Evolutionary conservation across 768 basidiomycete genomes (phyloP), one percentile per base, ranked within the genome.

Genomic region (Psilocybe sp.): DNA sequence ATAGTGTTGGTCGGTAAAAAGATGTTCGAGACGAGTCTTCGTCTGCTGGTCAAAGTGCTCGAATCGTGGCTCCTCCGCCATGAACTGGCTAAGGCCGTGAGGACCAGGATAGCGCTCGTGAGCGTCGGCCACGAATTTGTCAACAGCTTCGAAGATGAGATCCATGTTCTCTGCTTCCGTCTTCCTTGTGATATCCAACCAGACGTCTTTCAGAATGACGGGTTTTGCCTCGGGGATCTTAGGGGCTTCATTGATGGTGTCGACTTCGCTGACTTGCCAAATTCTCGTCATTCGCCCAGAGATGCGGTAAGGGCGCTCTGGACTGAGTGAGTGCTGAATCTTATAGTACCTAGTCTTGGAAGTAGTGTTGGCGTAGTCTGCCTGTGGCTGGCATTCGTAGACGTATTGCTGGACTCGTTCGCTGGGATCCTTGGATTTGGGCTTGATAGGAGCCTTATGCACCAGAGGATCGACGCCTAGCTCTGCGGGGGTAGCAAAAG

Each of bases 161-260:
- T 44, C n/a, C 40, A 61, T 59, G 34, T 56, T 54, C 34, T 59
- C 28, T 16, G n/a, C 14, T 33, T 61, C 58, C 1, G 56, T 54
- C 1, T 19, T 13, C 5, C 56, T 44, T 3, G 14, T 32, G 1
- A 11, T 28, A 15, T 55, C 54, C 3, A 61, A 41, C 60, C 58
- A 63, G 8, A 55, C 51, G 36, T 63, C 58, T 48, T 60, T 59
- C 18, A 63, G 28, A 7, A 51, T 55, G 4, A 49, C 42, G 16
- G 23, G 4, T 7, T 31, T 14, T 11, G 18, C 34, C 14, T 20
- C 34, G 5, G 38, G 34, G n/a, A 16, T 34, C 14, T 6, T 34
- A 2, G 16, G 28, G 1, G 34, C 14, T 15, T 40, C 5, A 8
- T 23, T 13, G n/a, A 18, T 19, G 33, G 32, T n/a, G 33, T 6